Percentiles rank a stretch among this genome's conserved stretches.
phyloP scores from a whole-genome alignment of 768 basidiomycete species.

The Ephemerocybe angulata region DNA sequence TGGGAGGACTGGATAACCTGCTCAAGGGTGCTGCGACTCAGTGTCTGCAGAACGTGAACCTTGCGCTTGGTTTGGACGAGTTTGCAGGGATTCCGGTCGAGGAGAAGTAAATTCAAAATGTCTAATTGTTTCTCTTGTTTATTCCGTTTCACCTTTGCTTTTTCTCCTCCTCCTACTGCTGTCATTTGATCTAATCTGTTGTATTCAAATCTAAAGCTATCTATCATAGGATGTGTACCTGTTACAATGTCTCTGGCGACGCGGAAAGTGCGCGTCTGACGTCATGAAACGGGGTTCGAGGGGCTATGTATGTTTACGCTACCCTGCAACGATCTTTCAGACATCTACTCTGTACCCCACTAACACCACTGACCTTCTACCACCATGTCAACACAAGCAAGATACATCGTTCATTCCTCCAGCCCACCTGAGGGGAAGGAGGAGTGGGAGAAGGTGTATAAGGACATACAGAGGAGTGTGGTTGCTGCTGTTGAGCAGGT shows the following conservation, averaged over 20 bases:
- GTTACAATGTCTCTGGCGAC: too few relatives aligned
- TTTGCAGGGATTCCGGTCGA: conserved; percentile 66
- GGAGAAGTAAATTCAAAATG: background rate
- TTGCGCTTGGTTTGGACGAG: conserved; percentile 85
- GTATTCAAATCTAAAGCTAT: too few relatives aligned
- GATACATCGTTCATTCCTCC: conserved; percentile 18
- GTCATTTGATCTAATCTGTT: too few relatives aligned
- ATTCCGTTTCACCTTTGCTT: background rate
- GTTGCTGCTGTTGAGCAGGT: conserved; percentile 20
- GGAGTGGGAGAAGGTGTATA: conserved; percentile 19
- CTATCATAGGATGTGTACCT: background rate
- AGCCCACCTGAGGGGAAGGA: conserved; percentile 14
- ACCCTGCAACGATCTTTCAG: too few relatives aligned
- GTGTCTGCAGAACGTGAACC: conserved; percentile 92
- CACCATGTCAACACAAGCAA: background rate
- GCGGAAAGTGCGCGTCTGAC: too few relatives aligned
- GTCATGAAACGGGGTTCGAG: too few relatives aligned
- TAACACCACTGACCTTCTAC: too few relatives aligned
- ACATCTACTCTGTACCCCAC: too few relatives aligned
- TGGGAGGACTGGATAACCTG: conserved; percentile 93
- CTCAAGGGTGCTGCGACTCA: conserved; percentile 99
- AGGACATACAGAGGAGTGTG: conserved; percentile 24
- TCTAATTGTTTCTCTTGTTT: background rate
- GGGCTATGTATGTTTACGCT: too few relatives aligned
- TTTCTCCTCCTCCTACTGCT: too few relatives aligned